These are phyloP conservation scores for Lecanicillium sp. DNA, from an alignment of 2,329 filamentous ascomycete genomes.

Conservation along the genomic window DNA sequence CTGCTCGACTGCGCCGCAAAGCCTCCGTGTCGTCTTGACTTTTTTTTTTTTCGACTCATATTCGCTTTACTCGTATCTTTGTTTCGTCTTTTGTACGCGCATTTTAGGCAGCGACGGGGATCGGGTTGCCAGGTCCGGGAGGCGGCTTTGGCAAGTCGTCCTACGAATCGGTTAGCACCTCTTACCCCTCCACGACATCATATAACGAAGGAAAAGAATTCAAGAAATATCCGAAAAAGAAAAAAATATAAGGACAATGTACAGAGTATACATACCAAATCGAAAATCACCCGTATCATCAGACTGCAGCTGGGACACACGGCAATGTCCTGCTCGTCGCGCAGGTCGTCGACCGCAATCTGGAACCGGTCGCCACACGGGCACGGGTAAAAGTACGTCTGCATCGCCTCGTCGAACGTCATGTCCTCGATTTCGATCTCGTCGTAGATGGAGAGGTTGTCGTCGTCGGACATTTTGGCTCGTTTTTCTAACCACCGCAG, in stretches of 20 bases:
- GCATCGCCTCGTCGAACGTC: slow-evolving; percentile 75
- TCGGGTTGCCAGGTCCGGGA: slow-evolving; percentile 26
- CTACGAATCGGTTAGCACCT: slow-evolving; percentile 21
- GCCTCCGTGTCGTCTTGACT: no score
- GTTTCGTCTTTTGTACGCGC: not conserved
- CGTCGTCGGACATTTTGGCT: slow-evolving; percentile 49
- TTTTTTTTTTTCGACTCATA: not conserved
- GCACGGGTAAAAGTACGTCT: slow-evolving; percentile 94
- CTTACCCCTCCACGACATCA: not conserved
- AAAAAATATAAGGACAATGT: not conserved
- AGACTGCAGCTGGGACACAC: slow-evolving; percentile 95
- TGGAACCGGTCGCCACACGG: slow-evolving; percentile 97
- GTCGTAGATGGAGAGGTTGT: slow-evolving; percentile 74
- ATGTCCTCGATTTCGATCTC: slow-evolving; percentile 99
- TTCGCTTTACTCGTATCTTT: not conserved
- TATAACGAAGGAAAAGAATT: no score
- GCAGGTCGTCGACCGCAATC: slow-evolving; percentile 76
- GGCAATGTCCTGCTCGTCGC: slow-evolving; percentile 88
- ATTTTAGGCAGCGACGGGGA: slow-evolving; percentile 36
- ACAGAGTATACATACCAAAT: slow-evolving; percentile 68
- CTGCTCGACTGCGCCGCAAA: no score
- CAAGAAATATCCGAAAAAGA: slow-evolving; percentile 2
- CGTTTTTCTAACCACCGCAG: not conserved
- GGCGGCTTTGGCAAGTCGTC: slow-evolving; percentile 39
- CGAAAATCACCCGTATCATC: slow-evolving; percentile 94